These are phyloP conservation scores for Hemileccinum rubropunctum DNA, from an alignment of 768 basidiomycete species.

Conservation along the genomic window DNA sequence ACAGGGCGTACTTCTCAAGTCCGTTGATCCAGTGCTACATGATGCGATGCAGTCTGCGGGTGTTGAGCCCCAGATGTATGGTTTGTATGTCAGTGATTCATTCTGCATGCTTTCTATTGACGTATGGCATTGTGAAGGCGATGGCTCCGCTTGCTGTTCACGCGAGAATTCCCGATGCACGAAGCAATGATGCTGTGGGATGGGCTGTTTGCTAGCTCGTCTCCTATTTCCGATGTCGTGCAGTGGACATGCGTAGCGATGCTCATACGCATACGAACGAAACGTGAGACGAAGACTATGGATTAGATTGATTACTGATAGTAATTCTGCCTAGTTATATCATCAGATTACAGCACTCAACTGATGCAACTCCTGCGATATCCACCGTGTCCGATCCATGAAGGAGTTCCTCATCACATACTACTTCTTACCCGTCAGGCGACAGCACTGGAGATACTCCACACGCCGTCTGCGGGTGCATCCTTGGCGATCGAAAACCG, in stretches of 20 bases:
- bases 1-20: constrained; percentile 68
- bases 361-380: constrained; percentile 85
- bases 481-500: constrained; percentile 80
- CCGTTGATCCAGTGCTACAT: constrained; percentile 78
- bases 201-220: constrained; percentile 79
- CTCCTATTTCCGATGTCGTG: constrained; percentile 72
- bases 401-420: constrained; percentile 51
- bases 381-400: constrained; percentile 44
- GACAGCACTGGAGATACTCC: constrained; percentile 68
- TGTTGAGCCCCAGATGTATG: constrained; percentile 96
- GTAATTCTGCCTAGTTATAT: constrained; percentile 56
- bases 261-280: constrained; percentile 90
- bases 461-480: constrained; percentile 72
- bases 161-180: constrained; percentile 80
- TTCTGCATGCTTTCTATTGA: constrained; percentile 12
- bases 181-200: constrained; percentile 94
- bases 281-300: constrained; percentile 51
- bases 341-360: constrained; percentile 83
- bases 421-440: constrained; percentile 83
- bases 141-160: constrained; percentile 92
- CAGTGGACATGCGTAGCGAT: constrained; percentile 92
- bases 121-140: constrained; percentile 50
- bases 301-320: constrained; percentile 10
- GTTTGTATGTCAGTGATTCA: constrained; percentile 61
- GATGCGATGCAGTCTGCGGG: constrained; percentile 71